phyloP scores from a whole-genome alignment of 192 early-diverging fungal species.

The Polychytrium aggregatum region DNA sequence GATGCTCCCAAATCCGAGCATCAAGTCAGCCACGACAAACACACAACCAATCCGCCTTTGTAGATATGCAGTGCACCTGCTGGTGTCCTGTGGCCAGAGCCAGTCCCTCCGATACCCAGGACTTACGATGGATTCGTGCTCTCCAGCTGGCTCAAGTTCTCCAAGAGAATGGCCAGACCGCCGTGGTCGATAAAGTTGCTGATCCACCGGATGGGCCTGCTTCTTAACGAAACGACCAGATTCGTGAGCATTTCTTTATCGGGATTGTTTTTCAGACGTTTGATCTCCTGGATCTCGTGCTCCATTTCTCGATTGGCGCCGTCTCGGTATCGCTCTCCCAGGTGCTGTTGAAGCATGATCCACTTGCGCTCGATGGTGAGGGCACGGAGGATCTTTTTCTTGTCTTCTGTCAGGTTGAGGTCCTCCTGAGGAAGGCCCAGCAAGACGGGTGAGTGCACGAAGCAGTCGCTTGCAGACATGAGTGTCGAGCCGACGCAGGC shows the following conservation, averaged over 20 bases:
- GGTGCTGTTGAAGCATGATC: constrained; percentile 36
- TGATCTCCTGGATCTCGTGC: constrained; percentile 28
- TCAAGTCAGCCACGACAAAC: too few species aligned
- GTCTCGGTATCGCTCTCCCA: constrained; percentile 31
- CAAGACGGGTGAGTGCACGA: too few species aligned
- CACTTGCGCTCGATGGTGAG: constrained; percentile 33
- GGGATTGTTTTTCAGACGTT: constrained; percentile 22
- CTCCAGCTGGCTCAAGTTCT: constrained; percentile 27
- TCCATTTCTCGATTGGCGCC: constrained; percentile 20
- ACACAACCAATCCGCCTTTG: too few species aligned
- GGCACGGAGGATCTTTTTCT: constrained; percentile 28
- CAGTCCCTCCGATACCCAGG: too few species aligned
- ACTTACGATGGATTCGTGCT: too few species aligned
- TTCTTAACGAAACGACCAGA: constrained; percentile 31
- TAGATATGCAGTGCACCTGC: too few species aligned
- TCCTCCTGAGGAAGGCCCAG: constrained; percentile 21
- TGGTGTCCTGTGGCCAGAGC: too few species aligned
- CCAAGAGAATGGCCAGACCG: constrained; percentile 31
- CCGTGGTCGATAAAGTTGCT: constrained; percentile 39
- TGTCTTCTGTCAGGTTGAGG: constrained; percentile 38
- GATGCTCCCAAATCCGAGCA: too few species aligned
- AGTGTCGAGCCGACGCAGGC: too few species aligned
- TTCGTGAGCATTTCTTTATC: constrained; percentile 26
- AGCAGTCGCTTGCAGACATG: too few species aligned
- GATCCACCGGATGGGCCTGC: constrained; percentile 42